These are phyloP conservation scores for Samsoniella hepiali DNA, from an alignment of 2,329 filamentous ascomycete genomes.

Conservation along the genomic window DNA sequence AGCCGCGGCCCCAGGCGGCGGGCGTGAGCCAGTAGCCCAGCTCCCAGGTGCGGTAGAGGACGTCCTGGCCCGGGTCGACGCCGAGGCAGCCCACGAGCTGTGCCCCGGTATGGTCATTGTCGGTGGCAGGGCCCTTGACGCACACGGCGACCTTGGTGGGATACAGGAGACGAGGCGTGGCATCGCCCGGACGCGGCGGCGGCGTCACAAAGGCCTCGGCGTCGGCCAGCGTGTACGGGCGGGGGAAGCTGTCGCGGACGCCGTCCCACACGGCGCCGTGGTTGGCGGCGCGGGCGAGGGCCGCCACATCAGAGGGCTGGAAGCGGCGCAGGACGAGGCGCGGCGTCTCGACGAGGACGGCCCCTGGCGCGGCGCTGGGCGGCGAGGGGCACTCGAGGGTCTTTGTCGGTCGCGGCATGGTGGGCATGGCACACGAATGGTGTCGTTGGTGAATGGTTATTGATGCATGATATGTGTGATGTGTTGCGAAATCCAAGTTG, in stretches of 20 bases:
- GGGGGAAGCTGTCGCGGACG: conserved; percentile 45
- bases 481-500: not conserved
- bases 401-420: not conserved
- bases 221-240: conserved; percentile 42
- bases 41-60: conserved; percentile 43
- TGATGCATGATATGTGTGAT: not conserved
- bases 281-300: conserved; percentile 36
- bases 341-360: conserved; percentile 32
- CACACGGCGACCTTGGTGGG: conserved; percentile 34
- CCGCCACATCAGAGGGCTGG: conserved; percentile 36
- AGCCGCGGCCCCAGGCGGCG: conserved; percentile 44
- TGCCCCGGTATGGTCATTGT: conserved; percentile 23
- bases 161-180: conserved; percentile 15
- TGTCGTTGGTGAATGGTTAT: not conserved
- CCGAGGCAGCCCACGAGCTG: conserved; percentile 40
- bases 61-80: conserved; percentile 34
- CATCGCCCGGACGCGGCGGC: too few species aligned
- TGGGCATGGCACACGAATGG: not conserved
- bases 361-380: conserved; percentile 28
- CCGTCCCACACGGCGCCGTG: conserved; percentile 35
- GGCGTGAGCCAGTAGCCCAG: conserved; percentile 48
- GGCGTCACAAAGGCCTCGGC: conserved; percentile 37
- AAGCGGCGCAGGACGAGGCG: conserved; percentile 42
- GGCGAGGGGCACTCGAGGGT: conserved; percentile 23
- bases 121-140: not conserved